Conservation (phyloP, 805 yeast species). For the Zygosaccharomyces kombuchaensis region DNA sequence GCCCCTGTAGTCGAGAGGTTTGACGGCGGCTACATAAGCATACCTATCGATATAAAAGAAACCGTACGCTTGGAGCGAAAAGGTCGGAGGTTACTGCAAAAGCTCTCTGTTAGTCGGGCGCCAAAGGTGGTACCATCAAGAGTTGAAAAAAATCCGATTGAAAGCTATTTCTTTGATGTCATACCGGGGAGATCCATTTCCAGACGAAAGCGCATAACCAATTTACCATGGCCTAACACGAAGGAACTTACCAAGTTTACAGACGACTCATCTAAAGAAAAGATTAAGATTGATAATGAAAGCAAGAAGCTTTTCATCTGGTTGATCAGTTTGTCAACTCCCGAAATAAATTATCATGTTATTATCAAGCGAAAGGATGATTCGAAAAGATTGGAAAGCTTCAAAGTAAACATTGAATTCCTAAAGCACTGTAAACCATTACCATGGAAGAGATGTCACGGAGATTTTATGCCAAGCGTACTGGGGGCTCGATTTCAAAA, state of each 20-base stretch:
- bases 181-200: not conserved
- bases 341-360: not conserved
- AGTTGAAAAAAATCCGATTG: not conserved
- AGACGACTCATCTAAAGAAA: not conserved
- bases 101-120: not conserved
- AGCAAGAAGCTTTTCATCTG: conserved; percentile 1
- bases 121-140: not conserved
- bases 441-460: not conserved
- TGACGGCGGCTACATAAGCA: conserved; percentile 16
- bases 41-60: conserved; percentile 9
- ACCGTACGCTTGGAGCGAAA: conserved; percentile 8
- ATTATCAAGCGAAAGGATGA: not conserved
- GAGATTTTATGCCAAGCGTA: not conserved
- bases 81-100: conserved; percentile 10
- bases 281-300: conserved; percentile 2
- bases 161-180: not conserved
- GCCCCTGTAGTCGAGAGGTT: not conserved
- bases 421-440: no score
- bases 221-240: conserved; percentile 4
- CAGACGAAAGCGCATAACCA: not conserved
- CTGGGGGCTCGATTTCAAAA: not conserved
- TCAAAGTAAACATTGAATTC: not conserved
- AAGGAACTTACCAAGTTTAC: not conserved
- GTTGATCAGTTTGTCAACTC: not conserved
- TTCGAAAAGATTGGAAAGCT: not conserved